These are phyloP conservation scores for Plasmodium vivax DNA, from an alignment of 169 alveolate species.

Conservation along the genomic window DNA sequence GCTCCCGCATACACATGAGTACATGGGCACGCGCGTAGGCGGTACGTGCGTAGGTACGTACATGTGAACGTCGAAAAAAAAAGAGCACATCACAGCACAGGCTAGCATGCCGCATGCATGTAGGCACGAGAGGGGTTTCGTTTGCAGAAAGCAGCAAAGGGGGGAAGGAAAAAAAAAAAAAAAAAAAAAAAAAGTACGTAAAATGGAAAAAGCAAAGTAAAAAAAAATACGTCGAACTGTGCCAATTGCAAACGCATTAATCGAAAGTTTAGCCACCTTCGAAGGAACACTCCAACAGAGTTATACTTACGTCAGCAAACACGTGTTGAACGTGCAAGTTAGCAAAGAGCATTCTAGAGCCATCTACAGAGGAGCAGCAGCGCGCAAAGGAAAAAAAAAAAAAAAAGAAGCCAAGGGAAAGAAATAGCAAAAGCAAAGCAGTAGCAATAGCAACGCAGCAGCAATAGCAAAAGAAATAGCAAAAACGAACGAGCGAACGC, in stretches of 20 bases:
- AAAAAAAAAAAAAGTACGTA: background rate
- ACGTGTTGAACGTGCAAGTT: background rate
- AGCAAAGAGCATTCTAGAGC: background rate
- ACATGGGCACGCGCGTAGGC: background rate
- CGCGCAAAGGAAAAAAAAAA: background rate
- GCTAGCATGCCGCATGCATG: background rate
- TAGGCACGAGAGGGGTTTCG: background rate
- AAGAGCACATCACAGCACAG: background rate
- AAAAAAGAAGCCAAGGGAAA: background rate
- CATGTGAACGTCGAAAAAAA: background rate
- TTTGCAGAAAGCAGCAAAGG: background rate
- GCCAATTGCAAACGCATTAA: background rate
- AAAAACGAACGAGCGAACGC: background rate
- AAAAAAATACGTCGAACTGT: background rate
- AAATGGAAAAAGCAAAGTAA: background rate
- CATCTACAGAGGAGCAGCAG: background rate
- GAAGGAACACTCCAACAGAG: background rate
- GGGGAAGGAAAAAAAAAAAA: background rate
- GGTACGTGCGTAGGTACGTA: background rate
- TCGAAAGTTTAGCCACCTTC: background rate
- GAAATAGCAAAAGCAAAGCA: background rate
- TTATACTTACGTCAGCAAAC: background rate
- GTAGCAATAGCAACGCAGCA: background rate
- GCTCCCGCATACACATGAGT: background rate
- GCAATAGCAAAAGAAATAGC: background rate